Conservation (phyloP, 2,329 filamentous ascomycete species). For the Ceratocystis cubensis region DNA sequence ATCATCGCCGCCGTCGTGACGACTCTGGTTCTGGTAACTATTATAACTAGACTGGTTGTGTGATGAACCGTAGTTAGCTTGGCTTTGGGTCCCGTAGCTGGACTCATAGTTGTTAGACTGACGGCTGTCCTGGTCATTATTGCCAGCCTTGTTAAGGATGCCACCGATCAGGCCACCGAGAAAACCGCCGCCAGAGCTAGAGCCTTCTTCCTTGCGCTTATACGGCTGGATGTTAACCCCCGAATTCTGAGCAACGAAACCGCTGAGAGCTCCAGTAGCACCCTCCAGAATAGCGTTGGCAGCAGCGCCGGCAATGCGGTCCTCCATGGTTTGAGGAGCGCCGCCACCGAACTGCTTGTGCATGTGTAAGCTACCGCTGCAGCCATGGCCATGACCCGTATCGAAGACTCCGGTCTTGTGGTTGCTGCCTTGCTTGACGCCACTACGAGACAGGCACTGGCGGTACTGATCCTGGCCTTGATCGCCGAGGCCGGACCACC, state of each 20-base stretch:
- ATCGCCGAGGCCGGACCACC: constrained; percentile 62
- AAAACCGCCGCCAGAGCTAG: constrained; percentile 54
- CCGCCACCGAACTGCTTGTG: constrained; percentile 46
- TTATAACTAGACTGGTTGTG: constrained; percentile 49
- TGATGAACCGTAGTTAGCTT: constrained; percentile 46
- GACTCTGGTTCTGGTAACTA: constrained; percentile 49
- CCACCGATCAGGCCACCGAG: constrained; percentile 55
- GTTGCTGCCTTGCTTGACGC: constrained; percentile 65
- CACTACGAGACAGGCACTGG: constrained; percentile 61
- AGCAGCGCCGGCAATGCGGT: constrained; percentile 43
- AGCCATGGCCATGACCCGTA: constrained; percentile 74
- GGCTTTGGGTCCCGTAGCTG: constrained; percentile 41
- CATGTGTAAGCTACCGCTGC: constrained; percentile 64
- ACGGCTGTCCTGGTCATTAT: constrained; percentile 27
- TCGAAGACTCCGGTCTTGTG: constrained; percentile 79
- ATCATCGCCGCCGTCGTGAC: constrained; percentile 36
- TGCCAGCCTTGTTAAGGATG: constrained; percentile 41
- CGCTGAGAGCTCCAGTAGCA: constrained; percentile 41
- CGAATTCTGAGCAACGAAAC: constrained; percentile 36
- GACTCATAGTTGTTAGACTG: constrained; percentile 54
- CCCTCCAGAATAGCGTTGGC: constrained; percentile 46
- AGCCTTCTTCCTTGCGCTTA: constrained; percentile 33
- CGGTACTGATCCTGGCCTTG: constrained; percentile 55
- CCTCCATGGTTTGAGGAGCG: constrained; percentile 38
- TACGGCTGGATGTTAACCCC: constrained; percentile 32